Conservation (phyloP, 73 alveolate species). For the Breviolum minutum region DNA sequence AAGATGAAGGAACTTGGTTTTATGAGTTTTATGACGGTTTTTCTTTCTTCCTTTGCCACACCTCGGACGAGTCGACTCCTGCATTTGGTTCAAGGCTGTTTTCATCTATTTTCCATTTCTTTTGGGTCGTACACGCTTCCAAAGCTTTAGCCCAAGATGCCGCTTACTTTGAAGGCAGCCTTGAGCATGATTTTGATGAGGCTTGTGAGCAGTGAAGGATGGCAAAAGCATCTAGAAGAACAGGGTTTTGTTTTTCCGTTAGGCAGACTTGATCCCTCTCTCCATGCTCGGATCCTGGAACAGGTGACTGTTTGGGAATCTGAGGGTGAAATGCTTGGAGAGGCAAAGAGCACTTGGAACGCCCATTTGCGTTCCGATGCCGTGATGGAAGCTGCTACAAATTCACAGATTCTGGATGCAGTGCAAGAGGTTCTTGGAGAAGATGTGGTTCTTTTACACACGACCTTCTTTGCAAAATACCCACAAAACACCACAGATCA, state of each 20-base stretch:
- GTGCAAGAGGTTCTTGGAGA: constrained; percentile 41
- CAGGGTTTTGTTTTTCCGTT: constrained; percentile 23
- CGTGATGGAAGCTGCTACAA: constrained; percentile 46
- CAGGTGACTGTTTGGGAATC: constrained; percentile 27
- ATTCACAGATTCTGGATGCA: constrained; percentile 28
- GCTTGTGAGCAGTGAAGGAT: not conserved
- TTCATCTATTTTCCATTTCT: too few relatives aligned
- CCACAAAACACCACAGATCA: not conserved
- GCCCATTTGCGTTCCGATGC: not conserved
- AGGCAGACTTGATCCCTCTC: constrained; percentile 13
- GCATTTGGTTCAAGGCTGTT: too few relatives aligned
- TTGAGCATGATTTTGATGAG: not conserved
- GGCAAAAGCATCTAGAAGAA: not conserved
- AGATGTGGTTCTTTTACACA: constrained; percentile 29
- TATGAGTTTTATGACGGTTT: too few relatives aligned
- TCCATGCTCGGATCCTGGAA: not conserved
- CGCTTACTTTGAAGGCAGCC: not conserved
- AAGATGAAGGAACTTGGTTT: too few relatives aligned
- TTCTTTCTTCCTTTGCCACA: too few relatives aligned
- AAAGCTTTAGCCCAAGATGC: too few relatives aligned
- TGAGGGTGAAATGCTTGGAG: not conserved
- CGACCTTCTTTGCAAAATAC: constrained; percentile 30
- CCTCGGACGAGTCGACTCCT: too few relatives aligned
- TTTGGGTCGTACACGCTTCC: too few relatives aligned
- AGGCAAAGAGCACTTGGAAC: not conserved